A percentile compares a stretch with the other conserved stretches of the same genome.
These are phyloP conservation scores for Beauveria sp. DNA, from an alignment of 2,329 filamentous ascomycete species.

Conservation along the genomic window DNA sequence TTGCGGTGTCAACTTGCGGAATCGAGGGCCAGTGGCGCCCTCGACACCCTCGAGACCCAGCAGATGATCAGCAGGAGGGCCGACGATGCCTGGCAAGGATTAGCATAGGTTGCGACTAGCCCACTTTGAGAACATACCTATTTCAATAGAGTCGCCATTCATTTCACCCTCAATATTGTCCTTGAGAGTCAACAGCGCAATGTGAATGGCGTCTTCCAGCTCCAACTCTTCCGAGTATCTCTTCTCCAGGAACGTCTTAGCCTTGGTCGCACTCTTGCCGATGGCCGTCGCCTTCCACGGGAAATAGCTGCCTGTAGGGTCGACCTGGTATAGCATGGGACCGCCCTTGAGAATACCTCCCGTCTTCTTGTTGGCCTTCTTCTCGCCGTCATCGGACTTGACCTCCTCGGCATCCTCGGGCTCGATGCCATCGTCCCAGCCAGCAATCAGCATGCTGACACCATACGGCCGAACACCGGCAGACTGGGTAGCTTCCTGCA, in stretches of 20 bases:
- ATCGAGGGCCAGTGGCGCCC: constrained; percentile 74
- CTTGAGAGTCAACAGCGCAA: constrained; percentile 93
- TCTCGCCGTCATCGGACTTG: constrained; percentile 54
- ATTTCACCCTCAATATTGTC: constrained; percentile 99
- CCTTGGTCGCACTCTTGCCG: constrained; percentile 95
- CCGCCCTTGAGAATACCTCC: constrained; percentile 93
- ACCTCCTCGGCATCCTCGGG: constrained; percentile 66
- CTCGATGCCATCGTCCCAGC: constrained; percentile 95
- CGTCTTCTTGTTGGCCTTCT: constrained; percentile 75
- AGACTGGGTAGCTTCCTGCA: constrained; percentile 98
- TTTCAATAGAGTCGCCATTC: constrained; percentile 97
- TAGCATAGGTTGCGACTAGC: constrained; percentile 15
- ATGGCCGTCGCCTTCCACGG: constrained; percentile 99
- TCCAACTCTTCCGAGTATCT: constrained; percentile 95
- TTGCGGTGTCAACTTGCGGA: constrained; percentile 91
- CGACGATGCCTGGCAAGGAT: constrained; percentile 68
- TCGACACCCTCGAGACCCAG: constrained; percentile 87
- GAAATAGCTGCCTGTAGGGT: constrained; percentile 97
- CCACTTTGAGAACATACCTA: constrained; percentile 49
- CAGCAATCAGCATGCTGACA: constrained; percentile 89
- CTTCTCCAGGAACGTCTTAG: constrained; percentile 99
- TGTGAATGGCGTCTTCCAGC: constrained; percentile 96
- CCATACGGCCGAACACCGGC: constrained; percentile 96
- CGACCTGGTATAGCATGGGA: constrained; percentile 96
- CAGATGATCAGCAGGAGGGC: constrained; percentile 85